phyloP scores from a whole-genome alignment of 2,329 filamentous ascomycete genomes.

The Arthrobotrys iridis region DNA sequence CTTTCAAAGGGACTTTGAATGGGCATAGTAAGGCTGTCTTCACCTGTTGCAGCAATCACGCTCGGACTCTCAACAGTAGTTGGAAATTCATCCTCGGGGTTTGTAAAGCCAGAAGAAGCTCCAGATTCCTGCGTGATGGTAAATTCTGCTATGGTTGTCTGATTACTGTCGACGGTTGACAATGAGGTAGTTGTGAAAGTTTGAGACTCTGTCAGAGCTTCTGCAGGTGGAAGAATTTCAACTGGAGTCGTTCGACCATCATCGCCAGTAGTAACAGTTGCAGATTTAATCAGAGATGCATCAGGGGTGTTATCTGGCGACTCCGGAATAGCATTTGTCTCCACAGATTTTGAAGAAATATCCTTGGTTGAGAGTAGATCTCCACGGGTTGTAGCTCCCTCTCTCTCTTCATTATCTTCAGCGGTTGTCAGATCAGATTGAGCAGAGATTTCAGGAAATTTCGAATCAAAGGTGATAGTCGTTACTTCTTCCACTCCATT shows the following conservation, averaged over 20 bases:
- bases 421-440: background rate
- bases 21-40: background rate
- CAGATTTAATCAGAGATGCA: background rate
- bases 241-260: background rate
- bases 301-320: background rate
- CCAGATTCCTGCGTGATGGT: background rate
- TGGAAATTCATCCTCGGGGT: background rate
- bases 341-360: background rate
- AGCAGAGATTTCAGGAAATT: background rate
- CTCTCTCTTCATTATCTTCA: background rate
- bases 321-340: background rate
- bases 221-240: background rate
- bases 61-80: background rate
- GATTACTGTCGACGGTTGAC: background rate
- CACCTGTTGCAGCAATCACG: background rate
- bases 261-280: background rate
- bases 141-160: background rate
- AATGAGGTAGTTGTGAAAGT: background rate
- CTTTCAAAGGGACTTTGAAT: no score
- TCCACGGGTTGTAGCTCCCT: background rate
- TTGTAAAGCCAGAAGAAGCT: background rate
- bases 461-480: background rate
- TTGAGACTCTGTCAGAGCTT: background rate
- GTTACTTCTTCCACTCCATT: slow-evolving; percentile 15
- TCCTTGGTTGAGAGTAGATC: background rate